A percentile compares a stretch with the other conserved stretches of the same genome.
Conservation (phyloP, 495 filamentous ascomycete genomes). For the Hypomontagnella submonticulosa region DNA sequence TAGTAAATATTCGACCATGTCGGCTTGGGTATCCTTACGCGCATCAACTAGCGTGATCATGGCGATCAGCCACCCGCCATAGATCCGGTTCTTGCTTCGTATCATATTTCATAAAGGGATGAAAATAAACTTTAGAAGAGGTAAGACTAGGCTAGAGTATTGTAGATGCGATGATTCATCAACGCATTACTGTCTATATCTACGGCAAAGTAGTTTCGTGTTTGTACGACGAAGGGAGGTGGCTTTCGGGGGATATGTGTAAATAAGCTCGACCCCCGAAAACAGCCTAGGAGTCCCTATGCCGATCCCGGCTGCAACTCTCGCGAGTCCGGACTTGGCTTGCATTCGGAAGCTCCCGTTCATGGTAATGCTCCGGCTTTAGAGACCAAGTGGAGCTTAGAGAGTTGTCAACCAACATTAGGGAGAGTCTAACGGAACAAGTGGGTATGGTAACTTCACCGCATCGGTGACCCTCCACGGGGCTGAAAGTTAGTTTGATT, state of each 20-base stretch:
- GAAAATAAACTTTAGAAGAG: not conserved
- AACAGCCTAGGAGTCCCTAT: not conserved
- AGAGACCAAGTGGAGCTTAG: slow-evolving; percentile 11
- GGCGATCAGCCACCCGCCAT: slow-evolving; percentile 39
- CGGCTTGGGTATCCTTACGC: slow-evolving; percentile 19
- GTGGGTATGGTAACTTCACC: slow-evolving; percentile 14
- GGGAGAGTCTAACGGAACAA: slow-evolving; percentile 6
- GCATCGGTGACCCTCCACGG: not conserved
- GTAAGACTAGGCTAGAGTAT: not conserved
- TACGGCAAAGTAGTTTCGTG: not conserved
- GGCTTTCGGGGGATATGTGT: not conserved
- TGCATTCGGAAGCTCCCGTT: slow-evolving; percentile 28
- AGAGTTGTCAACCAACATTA: slow-evolving; percentile 8
- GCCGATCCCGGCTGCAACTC: slow-evolving; percentile 34
- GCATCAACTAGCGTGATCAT: slow-evolving; percentile 46
- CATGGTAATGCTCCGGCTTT: slow-evolving; percentile 13
- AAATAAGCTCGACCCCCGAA: slow-evolving; percentile 12
- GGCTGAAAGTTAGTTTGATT: not conserved
- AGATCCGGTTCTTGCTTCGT: slow-evolving; percentile 25
- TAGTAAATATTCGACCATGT: not conserved
- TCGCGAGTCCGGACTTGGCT: slow-evolving; percentile 41
- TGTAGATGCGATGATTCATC: not conserved
- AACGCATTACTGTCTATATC: not conserved
- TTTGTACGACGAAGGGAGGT: not conserved
- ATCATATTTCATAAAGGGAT: slow-evolving; percentile 24